Evolutionary conservation across 169 alveolate species (phyloP), one percentile per base, ranked within the genome.

Genomic region (Amoebophrya sp.): DNA sequence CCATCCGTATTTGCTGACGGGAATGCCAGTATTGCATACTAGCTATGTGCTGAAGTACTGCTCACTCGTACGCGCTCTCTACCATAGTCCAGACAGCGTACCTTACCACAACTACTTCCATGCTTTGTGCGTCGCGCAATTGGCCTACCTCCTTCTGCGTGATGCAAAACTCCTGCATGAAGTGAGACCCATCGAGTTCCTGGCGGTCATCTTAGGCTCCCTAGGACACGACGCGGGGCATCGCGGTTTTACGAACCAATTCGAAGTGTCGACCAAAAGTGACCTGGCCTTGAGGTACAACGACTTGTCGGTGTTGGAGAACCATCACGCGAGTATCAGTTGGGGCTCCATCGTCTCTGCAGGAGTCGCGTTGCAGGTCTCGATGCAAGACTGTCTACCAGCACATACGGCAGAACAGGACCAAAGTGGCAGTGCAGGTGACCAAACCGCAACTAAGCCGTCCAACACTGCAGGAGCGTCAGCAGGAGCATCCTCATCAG

Each of bases 161-260:
- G 83, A 65, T 0, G 83, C 83, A 10, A 65, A 26, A 36, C 83
- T 65, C 33, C 36, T 65, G 83, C 83, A 10, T 10, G 36, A 26
- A 36, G 10, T 65, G 83, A 29, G n/a, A 36, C 18, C 18, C 18
- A 1, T 65, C 33, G 83, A 65, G 39, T 6, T 65, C 36, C 2
- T 65, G 39, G 83, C 83, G 83, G 83, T 65, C 38, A 65, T 65
- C 26, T 10, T 65, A 12, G 83, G 39, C 36, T 1, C 36, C 2
- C 36, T 65, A 6, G 83, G 83, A 6, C 83, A 65, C 83, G 83
- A 65, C 83, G 83, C 83, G 83, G 83, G 83, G 12, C 83, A 65
- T 36, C 83, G 83, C 2, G 83, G 83, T 36, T 65, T 65, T 18
- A 65, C 83, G 33, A 65, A 65, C 83, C 83, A 65, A 36, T 65